These are phyloP conservation scores for Bertia moriformis DNA, from an alignment of 2,329 filamentous ascomycete genomes.

Conservation along the genomic window DNA sequence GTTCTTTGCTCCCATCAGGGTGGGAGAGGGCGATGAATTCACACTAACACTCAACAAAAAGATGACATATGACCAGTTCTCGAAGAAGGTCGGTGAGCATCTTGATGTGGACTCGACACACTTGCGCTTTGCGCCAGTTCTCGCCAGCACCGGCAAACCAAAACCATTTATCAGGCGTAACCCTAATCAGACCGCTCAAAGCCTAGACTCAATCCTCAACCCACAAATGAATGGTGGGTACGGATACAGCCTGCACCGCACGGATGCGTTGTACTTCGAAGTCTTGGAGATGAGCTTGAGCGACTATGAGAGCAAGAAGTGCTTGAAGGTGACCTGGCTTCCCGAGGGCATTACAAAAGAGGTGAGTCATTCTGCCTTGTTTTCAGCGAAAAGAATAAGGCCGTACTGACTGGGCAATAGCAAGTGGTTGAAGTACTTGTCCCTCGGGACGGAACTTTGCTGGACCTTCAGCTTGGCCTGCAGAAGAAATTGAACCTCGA, in stretches of 20 bases:
- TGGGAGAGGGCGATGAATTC: constrained; percentile 47
- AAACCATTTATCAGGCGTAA: constrained; percentile 65
- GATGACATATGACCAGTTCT: constrained; percentile 76
- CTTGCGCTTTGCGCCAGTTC: constrained; percentile 80
- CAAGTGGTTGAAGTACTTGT: constrained; percentile 63
- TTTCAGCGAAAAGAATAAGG: not conserved
- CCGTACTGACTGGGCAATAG: not conserved
- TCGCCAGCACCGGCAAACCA: constrained; percentile 60
- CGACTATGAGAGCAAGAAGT: constrained; percentile 86
- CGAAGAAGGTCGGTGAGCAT: constrained; percentile 67
- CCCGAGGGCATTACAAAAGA: constrained; percentile 86
- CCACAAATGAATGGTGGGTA: constrained; percentile 55
- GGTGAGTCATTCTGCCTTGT: constrained; percentile 27
- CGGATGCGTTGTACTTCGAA: constrained; percentile 79
- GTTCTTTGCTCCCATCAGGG: constrained; percentile 43
- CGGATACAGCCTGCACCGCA: constrained; percentile 53
- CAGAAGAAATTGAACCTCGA: constrained; percentile 69
- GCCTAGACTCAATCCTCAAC: constrained; percentile 60
- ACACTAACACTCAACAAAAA: constrained; percentile 70
- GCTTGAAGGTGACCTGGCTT: constrained; percentile 68
- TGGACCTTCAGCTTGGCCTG: constrained; percentile 63
- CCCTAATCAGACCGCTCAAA: constrained; percentile 11
- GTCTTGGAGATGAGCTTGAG: constrained; percentile 85
- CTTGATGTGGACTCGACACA: constrained; percentile 71
- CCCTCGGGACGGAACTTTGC: constrained; percentile 67